phyloP scores from a whole-genome alignment of 2,329 filamentous ascomycete species.

The Microdochium paspali region DNA sequence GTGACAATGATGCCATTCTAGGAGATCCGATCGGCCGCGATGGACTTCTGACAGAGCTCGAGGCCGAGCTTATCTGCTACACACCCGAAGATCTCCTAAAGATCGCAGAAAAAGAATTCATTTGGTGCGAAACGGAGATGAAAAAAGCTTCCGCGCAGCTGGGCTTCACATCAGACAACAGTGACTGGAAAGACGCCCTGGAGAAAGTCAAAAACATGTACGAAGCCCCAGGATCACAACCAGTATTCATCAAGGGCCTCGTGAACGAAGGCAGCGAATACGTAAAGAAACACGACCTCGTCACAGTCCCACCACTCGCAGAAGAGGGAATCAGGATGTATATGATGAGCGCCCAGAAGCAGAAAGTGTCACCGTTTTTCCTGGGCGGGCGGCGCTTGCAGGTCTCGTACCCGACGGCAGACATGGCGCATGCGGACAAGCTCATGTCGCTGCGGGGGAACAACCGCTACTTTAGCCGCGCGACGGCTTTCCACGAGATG shows the following conservation, averaged over 20 bases:
- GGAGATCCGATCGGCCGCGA: slow-evolving; percentile 46
- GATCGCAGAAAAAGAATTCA: slow-evolving; percentile 40
- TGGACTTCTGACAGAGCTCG: slow-evolving; percentile 40
- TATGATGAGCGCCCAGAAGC: slow-evolving; percentile 43
- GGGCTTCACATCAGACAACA: slow-evolving; percentile 23
- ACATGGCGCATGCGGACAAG: slow-evolving; percentile 44
- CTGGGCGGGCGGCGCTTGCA: slow-evolving; percentile 43
- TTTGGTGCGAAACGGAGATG: slow-evolving; percentile 48
- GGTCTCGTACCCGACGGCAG: slow-evolving; percentile 44
- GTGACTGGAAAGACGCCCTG: slow-evolving; percentile 42
- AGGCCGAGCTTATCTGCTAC: slow-evolving; percentile 49
- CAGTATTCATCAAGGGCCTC: slow-evolving; percentile 39
- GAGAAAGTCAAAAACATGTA: slow-evolving; percentile 46
- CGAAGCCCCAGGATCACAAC: slow-evolving; percentile 43
- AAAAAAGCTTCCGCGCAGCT: slow-evolving; percentile 36
- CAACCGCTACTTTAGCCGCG: slow-evolving; percentile 45
- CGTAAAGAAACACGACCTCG: slow-evolving; percentile 41
- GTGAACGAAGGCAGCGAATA: slow-evolving; percentile 41
- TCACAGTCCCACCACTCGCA: slow-evolving; percentile 43
- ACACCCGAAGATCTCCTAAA: slow-evolving; percentile 44
- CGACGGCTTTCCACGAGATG: slow-evolving; percentile 53
- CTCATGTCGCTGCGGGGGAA: slow-evolving; percentile 52
- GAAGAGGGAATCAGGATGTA: slow-evolving; percentile 44
- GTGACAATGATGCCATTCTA: slow-evolving; percentile 38
- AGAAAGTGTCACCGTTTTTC: slow-evolving; percentile 51